A percentile compares a stretch with the other conserved stretches of the same genome.
These are phyloP conservation scores for Aspergillus sp. DNA, from an alignment of 2,329 filamentous ascomycete species.

Conservation along the genomic window DNA sequence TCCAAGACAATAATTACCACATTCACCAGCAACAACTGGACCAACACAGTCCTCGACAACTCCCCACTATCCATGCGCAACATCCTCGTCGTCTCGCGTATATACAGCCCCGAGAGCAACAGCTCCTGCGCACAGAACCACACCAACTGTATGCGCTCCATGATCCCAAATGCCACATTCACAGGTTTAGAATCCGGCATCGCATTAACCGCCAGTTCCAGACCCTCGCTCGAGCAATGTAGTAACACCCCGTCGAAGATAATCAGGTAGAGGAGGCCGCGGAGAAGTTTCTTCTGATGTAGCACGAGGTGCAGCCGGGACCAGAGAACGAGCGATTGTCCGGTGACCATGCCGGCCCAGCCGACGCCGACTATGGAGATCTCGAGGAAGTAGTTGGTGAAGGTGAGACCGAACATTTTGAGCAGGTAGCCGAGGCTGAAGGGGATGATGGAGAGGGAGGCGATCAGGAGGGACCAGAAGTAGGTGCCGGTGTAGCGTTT, in stretches of 20 bases:
- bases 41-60: slow-evolving; percentile 39
- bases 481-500: slow-evolving; percentile 48
- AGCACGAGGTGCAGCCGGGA: slow-evolving; percentile 51
- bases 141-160: slow-evolving; percentile 57
- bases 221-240: slow-evolving; percentile 44
- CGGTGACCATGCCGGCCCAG: slow-evolving; percentile 51
- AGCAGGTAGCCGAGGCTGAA: slow-evolving; percentile 51
- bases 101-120: slow-evolving; percentile 55
- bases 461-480: slow-evolving; percentile 50
- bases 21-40: slow-evolving; percentile 51
- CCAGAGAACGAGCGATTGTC: slow-evolving; percentile 52
- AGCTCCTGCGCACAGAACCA: slow-evolving; percentile 58
- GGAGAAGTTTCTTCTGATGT: slow-evolving; percentile 36
- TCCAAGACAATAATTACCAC: slow-evolving; percentile 49
- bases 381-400: slow-evolving; percentile 35
- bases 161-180: slow-evolving; percentile 39
- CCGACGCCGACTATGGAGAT: slow-evolving; percentile 45
- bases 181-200: slow-evolving; percentile 24
- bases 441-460: slow-evolving; percentile 46
- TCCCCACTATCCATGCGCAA: slow-evolving; percentile 46
- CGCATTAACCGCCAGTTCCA: slow-evolving; percentile 44
- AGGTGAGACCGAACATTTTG: slow-evolving; percentile 43
- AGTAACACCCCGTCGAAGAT: slow-evolving; percentile 46
- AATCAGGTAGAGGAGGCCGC: slow-evolving; percentile 46
- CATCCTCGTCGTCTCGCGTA: slow-evolving; percentile 53